Conservation (phyloP, 257 asterid genomes). For the Linderniella brevidens region DNA sequence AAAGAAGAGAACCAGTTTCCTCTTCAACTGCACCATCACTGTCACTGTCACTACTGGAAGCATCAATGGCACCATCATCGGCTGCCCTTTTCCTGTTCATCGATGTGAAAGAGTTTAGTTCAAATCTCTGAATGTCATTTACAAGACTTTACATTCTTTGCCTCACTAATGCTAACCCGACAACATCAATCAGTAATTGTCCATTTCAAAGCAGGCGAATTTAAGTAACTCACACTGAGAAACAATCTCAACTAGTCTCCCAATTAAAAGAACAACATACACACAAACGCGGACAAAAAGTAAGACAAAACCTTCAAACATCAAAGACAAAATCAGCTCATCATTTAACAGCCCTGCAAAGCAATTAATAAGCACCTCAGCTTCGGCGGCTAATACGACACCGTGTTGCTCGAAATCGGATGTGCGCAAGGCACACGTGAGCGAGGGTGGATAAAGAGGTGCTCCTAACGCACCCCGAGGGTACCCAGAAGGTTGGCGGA, state of each 20-base stretch:
- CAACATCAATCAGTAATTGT: too few species aligned
- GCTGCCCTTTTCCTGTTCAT: conserved; percentile 22
- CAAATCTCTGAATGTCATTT: neutral
- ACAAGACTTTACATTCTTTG: neutral
- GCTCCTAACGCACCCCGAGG: too few species aligned
- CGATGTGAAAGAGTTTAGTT: conserved; percentile 1
- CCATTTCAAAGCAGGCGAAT: too few species aligned
- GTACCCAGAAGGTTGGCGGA: conserved; percentile 11
- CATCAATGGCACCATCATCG: conserved; percentile 23
- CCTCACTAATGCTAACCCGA: too few species aligned
- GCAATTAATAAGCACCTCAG: conserved; percentile 20
- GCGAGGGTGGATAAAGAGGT: neutral
- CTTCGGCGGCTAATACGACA: conserved; percentile 19
- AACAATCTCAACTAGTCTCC: too few species aligned
- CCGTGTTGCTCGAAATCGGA: conserved; percentile 12
- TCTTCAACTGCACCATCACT: conserved; percentile 15
- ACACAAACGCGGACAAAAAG: neutral
- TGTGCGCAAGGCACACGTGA: conserved; percentile 13
- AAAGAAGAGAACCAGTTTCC: conserved; percentile 29
- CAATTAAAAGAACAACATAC: too few species aligned
- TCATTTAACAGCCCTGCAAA: too few species aligned
- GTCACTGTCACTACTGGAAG: conserved; percentile 22
- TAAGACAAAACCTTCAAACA: neutral
- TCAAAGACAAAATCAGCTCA: too few species aligned
- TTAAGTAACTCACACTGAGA: too few species aligned